Percentiles rank a stretch among this genome's conserved stretches.
Evolutionary conservation across 805 yeast genomes (phyloP).

Genomic region (Candida khao-thaluensis): DNA sequence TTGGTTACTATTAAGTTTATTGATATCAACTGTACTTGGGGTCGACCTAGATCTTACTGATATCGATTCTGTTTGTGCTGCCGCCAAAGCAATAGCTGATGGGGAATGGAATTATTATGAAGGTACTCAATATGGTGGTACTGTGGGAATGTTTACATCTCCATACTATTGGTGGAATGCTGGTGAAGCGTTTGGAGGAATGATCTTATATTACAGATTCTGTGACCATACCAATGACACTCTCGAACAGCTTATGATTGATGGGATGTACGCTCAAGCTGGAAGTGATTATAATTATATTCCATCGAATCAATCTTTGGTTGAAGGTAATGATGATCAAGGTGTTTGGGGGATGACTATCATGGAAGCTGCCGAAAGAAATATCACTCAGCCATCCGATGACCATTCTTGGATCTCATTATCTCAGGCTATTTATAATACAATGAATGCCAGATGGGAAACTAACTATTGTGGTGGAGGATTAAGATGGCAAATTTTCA

Average conservation of each 20-base stretch:
- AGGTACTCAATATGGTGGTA: constrained; percentile 43
- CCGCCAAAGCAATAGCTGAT: constrained; percentile 31
- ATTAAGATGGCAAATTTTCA: constrained; percentile 91
- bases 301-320: constrained; percentile 46
- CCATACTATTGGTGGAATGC: constrained; percentile 58
- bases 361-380: constrained; percentile 47
- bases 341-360: constrained; percentile 52
- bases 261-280: constrained; percentile 45
- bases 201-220: constrained; percentile 39
- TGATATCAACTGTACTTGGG: constrained; percentile 17
- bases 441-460: constrained; percentile 93
- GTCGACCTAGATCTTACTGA: constrained; percentile 40
- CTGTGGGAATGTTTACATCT: constrained; percentile 44
- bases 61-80: constrained; percentile 40
- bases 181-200: constrained; percentile 51
- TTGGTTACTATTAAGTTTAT: constrained; percentile 1
- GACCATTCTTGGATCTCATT: constrained; percentile 77
- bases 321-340: constrained; percentile 53
- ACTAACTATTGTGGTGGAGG: constrained; percentile 75
- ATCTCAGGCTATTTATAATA: constrained; percentile 87
- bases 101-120: constrained; percentile 48
- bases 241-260: constrained; percentile 30
- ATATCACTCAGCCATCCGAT: constrained; percentile 50
- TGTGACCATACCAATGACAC: constrained; percentile 26
- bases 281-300: constrained; percentile 42